These are phyloP conservation scores for Daldinia loculata DNA, from an alignment of 495 filamentous ascomycete species.

Conservation along the genomic window DNA sequence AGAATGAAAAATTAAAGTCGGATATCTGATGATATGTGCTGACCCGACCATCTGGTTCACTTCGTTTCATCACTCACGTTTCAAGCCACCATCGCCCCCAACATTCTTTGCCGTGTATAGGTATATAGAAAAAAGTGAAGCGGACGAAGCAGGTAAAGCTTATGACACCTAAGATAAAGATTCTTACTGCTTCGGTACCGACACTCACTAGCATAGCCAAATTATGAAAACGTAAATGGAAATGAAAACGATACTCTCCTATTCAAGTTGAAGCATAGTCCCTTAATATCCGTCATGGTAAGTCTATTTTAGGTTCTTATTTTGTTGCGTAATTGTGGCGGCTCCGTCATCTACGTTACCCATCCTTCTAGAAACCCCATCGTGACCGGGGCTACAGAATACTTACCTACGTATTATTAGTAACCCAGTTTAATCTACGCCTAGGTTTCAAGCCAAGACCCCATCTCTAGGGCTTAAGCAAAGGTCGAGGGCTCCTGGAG, in stretches of 20 bases:
- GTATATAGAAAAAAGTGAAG: not conserved
- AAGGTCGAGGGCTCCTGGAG: slow-evolving; percentile 7
- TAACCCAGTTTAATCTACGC: slow-evolving; percentile 8
- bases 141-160: not conserved
- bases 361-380: slow-evolving; percentile 27
- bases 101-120: not conserved
- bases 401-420: slow-evolving; percentile 10
- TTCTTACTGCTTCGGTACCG: not conserved
- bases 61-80: slow-evolving; percentile 5
- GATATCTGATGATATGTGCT: not conserved
- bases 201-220: not conserved
- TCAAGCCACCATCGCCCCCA: slow-evolving; percentile 16
- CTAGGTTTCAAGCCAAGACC: slow-evolving; percentile 14
- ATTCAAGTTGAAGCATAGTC: not conserved
- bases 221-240: not conserved
- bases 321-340: slow-evolving; percentile 13
- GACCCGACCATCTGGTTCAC: slow-evolving; percentile 26
- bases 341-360: slow-evolving; percentile 15
- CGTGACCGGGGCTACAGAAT: slow-evolving; percentile 18
- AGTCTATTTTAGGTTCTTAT: slow-evolving; percentile 33
- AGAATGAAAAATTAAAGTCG: not conserved
- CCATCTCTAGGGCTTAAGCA: slow-evolving; percentile 21
- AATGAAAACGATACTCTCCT: not conserved
- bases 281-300: not conserved
- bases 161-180: not conserved